These are phyloP conservation scores for Plantago elongata DNA, from an alignment of 257 asterid species.

Conservation along the genomic window DNA sequence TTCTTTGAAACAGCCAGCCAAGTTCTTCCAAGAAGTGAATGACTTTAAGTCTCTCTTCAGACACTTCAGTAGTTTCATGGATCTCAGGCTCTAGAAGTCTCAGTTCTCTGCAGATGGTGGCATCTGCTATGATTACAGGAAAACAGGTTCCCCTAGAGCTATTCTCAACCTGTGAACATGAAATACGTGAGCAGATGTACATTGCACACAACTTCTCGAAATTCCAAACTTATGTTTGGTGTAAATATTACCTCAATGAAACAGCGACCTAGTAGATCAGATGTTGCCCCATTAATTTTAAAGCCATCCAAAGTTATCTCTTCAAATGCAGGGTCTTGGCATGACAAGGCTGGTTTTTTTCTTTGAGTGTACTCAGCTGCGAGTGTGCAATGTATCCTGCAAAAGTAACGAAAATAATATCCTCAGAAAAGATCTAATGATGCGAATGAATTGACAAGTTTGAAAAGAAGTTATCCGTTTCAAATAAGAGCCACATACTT, in stretches of 20 bases:
- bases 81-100: constrained; percentile 62
- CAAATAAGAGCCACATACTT: constrained; percentile 35
- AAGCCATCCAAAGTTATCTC: constrained; percentile 50
- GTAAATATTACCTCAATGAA: constrained; percentile 62
- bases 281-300: constrained; percentile 32
- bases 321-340: constrained; percentile 33
- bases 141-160: constrained; percentile 52
- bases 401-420: constrained; percentile 14
- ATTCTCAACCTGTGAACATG: constrained; percentile 55
- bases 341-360: constrained; percentile 28
- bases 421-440: background rate
- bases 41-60: constrained; percentile 25
- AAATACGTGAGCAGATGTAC: constrained; percentile 9
- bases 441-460: background rate
- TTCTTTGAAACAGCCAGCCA: constrained; percentile 92
- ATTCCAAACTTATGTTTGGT: background rate
- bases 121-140: constrained; percentile 85
- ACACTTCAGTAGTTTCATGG: constrained; percentile 17
- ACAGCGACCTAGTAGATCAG: constrained; percentile 60
- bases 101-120: constrained; percentile 66
- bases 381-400: constrained; percentile 73
- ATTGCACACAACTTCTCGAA: background rate
- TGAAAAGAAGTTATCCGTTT: background rate
- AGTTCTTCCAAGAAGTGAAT: constrained; percentile 75
- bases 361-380: constrained; percentile 35